phyloP scores from a whole-genome alignment of 2,329 filamentous ascomycete species.

The Anisogramma anomala region DNA sequence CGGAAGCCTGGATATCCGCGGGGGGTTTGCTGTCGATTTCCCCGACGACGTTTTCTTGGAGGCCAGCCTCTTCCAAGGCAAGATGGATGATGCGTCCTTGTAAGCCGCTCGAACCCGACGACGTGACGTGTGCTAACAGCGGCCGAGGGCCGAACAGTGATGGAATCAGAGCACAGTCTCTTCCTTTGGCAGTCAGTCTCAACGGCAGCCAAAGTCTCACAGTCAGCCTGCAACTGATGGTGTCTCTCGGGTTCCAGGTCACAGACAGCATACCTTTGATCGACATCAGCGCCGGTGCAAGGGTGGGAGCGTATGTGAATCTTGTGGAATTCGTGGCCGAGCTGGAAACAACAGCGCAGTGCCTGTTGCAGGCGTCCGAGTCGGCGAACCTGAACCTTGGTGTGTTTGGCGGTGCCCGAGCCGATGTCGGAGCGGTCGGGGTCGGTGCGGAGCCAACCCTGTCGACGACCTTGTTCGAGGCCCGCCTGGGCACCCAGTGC shows the following conservation, averaged over 20 bases:
- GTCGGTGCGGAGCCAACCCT: constrained; percentile 5
- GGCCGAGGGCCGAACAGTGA: too few relatives aligned
- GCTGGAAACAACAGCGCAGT: not conserved
- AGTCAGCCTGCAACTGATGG: constrained; percentile 5
- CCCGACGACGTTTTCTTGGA: constrained; percentile 8
- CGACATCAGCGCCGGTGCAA: not conserved
- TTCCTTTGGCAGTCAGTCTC: constrained; percentile 3
- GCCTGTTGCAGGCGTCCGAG: constrained; percentile 3
- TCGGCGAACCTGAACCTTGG: constrained; percentile 5
- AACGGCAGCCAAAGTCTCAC: constrained; percentile 4
- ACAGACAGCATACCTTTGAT: not conserved
- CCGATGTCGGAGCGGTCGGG: not conserved
- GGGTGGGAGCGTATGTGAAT: constrained; percentile 6
- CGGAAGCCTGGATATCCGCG: constrained; percentile 1
- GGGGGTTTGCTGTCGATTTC: constrained; percentile 5
- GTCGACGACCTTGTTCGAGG: constrained; percentile 7
- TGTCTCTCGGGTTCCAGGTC: not conserved
- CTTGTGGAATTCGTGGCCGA: constrained; percentile 8
- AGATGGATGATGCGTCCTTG: not conserved
- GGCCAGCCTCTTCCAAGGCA: constrained; percentile 1
- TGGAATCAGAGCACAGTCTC: constrained; percentile 5
- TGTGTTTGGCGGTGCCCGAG: constrained; percentile 1
- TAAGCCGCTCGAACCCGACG: not conserved
- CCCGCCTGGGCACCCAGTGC: constrained; percentile 5
- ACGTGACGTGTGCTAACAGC: too few relatives aligned